phyloP scores from a whole-genome alignment of 176 grass and related monocot species.

The Musa schizocarpa region DNA sequence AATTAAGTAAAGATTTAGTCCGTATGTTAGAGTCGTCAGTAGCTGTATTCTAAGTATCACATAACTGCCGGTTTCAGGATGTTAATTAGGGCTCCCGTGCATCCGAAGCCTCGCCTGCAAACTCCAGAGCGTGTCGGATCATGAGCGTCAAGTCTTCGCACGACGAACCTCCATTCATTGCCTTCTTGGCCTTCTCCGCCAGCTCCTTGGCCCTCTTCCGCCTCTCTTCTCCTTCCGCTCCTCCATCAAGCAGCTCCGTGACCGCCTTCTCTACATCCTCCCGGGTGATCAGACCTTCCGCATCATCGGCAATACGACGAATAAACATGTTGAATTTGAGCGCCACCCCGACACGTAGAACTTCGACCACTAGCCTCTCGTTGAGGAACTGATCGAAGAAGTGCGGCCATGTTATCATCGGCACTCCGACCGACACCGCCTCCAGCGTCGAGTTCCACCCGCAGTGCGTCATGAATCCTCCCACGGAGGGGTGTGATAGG shows the following conservation, averaged over 20 bases:
- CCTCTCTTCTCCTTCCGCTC: conserved; percentile 16
- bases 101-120: background rate
- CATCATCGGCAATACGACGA: background rate
- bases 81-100: no score
- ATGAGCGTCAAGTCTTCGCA: conserved; percentile 5
- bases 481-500: conserved; percentile 28
- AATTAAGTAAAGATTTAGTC: no score
- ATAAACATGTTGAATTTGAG: background rate
- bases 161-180: conserved; percentile 34
- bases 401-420: conserved; percentile 38
- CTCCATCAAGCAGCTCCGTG: conserved; percentile 12
- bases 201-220: conserved; percentile 20
- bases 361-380: conserved; percentile 27
- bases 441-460: conserved; percentile 42
- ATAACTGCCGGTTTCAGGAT: no score
- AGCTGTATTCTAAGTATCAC: background rate
- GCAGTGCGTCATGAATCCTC: conserved; percentile 37
- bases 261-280: conserved; percentile 21
- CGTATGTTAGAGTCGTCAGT: no score
- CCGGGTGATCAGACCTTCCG: conserved; percentile 4
- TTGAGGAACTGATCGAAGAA: conserved; percentile 36
- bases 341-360: conserved; percentile 23
- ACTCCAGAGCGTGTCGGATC: conserved; percentile 19
- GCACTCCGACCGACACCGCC: conserved; percentile 18
- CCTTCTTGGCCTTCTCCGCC: conserved; percentile 12